phyloP scores from a whole-genome alignment of 2,329 filamentous ascomycete species.

The Hypocreales sp. region DNA sequence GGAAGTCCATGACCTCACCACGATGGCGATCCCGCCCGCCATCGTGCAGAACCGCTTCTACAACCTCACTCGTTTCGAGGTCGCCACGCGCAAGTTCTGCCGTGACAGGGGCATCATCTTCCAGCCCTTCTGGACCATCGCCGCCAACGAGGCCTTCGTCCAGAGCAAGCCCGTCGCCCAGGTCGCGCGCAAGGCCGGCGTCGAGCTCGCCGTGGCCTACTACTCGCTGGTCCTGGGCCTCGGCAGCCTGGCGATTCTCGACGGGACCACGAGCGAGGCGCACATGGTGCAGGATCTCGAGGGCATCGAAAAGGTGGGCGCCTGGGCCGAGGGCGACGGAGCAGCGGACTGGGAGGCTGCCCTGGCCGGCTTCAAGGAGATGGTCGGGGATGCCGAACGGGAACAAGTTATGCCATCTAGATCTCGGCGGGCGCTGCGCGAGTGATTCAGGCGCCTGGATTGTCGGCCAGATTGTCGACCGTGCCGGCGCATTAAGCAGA shows the following conservation, averaged over 20 bases:
- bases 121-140: constrained; percentile 40
- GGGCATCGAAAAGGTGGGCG: constrained; percentile 22
- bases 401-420: no score
- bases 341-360: constrained; percentile 30
- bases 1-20: constrained; percentile 34
- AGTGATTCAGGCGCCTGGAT: no score
- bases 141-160: constrained; percentile 26
- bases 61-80: constrained; percentile 41
- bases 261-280: constrained; percentile 27
- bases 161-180: constrained; percentile 26
- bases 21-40: constrained; percentile 25
- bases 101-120: constrained; percentile 25
- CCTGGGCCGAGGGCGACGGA: constrained; percentile 27
- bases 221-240: constrained; percentile 34
- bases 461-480: no score
- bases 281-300: constrained; percentile 36
- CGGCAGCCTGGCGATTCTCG: constrained; percentile 23
- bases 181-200: constrained; percentile 27
- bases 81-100: constrained; percentile 36
- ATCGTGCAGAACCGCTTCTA: constrained; percentile 70
- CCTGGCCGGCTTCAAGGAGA: constrained; percentile 28
- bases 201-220: constrained; percentile 23
- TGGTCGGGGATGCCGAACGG: constrained; percentile 11
- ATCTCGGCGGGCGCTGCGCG: no score
- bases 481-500: no score